These are phyloP conservation scores for Meyerozyma smithsonii DNA, from an alignment of 1,139 yeast genomes.

Conservation along the genomic window DNA sequence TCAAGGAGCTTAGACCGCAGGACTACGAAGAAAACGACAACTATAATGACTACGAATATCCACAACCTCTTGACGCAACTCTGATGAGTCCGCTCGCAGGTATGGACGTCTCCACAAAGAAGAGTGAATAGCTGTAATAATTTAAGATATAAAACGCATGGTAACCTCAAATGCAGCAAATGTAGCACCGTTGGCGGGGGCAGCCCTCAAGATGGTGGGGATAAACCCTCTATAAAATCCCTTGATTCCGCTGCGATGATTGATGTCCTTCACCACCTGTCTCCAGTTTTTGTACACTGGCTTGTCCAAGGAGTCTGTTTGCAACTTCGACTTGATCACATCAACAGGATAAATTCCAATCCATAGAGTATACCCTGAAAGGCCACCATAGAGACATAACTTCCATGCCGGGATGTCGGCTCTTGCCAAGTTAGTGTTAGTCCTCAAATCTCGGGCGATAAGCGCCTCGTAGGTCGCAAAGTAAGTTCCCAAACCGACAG, in stretches of 20 bases:
- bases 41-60: not conserved
- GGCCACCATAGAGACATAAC: conserved; percentile 75
- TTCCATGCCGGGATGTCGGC: conserved; percentile 79
- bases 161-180: conserved; percentile 88
- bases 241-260: conserved; percentile 52
- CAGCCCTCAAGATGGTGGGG: conserved; percentile 91
- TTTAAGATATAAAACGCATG: conserved; percentile 49
- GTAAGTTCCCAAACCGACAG: conserved; percentile 84
- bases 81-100: not conserved
- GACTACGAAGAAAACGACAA: conserved; percentile 23
- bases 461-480: conserved; percentile 86
- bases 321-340: conserved; percentile 79
- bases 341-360: conserved; percentile 76
- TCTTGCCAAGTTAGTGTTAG: conserved; percentile 36
- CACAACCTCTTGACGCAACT: not conserved
- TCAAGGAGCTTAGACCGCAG: conserved; percentile 37
- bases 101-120: conserved; percentile 1
- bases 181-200: conserved; percentile 96
- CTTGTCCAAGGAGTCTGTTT: conserved; percentile 62
- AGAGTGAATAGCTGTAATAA: conserved; percentile 1
- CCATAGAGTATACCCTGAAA: conserved; percentile 88
- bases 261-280: conserved; percentile 53
- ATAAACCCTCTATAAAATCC: conserved; percentile 86
- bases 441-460: conserved; percentile 56
- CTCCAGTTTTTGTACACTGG: conserved; percentile 47